A percentile compares a stretch with the other conserved stretches of the same genome.
These are phyloP conservation scores for Saprolegnia diclina DNA, from an alignment of 352 stramenopile genomes.

Conservation along the genomic window DNA sequence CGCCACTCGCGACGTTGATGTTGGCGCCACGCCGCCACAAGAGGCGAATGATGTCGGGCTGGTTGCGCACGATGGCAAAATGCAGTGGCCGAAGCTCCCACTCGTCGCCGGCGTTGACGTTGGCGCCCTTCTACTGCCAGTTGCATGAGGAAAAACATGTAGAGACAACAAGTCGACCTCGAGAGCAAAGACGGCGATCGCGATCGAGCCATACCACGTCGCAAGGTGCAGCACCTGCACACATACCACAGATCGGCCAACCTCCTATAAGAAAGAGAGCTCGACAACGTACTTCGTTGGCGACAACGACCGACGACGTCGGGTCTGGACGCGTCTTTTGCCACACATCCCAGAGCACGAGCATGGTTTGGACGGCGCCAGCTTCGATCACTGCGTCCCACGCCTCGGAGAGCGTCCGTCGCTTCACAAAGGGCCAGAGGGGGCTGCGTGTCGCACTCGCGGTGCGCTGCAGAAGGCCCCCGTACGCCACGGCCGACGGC, in stretches of 20 bases:
- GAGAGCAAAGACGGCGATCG: slow-evolving; percentile 60
- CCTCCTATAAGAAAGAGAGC: no score
- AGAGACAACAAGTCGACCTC: slow-evolving; percentile 30
- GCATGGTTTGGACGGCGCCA: slow-evolving; percentile 38
- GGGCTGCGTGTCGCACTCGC: slow-evolving; percentile 46
- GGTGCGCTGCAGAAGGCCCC: slow-evolving; percentile 14
- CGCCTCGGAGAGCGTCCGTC: slow-evolving; percentile 37
- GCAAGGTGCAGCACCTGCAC: slow-evolving; percentile 49
- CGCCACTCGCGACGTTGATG: slow-evolving; percentile 31
- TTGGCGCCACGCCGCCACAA: slow-evolving; percentile 53
- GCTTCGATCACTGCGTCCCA: slow-evolving; percentile 46
- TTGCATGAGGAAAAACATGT: not conserved
- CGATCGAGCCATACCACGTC: slow-evolving; percentile 57
- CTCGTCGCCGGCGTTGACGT: slow-evolving; percentile 71
- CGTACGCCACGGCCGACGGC: slow-evolving; percentile 24
- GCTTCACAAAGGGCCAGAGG: slow-evolving; percentile 46
- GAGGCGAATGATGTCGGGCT: slow-evolving; percentile 65
- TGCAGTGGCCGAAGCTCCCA: slow-evolving; percentile 63
- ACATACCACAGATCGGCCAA: no score
- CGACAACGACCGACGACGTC: slow-evolving; percentile 36
- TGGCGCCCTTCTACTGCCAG: slow-evolving; percentile 32
- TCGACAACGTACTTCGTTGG: slow-evolving; percentile 41
- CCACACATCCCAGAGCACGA: slow-evolving; percentile 43
- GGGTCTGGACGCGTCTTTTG: slow-evolving; percentile 30
- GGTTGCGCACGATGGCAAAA: slow-evolving; percentile 69